Base-by-base conservation (phyloP, 2,329 filamentous ascomycete genomes). In the Ramichloridium luteum region DNA sequence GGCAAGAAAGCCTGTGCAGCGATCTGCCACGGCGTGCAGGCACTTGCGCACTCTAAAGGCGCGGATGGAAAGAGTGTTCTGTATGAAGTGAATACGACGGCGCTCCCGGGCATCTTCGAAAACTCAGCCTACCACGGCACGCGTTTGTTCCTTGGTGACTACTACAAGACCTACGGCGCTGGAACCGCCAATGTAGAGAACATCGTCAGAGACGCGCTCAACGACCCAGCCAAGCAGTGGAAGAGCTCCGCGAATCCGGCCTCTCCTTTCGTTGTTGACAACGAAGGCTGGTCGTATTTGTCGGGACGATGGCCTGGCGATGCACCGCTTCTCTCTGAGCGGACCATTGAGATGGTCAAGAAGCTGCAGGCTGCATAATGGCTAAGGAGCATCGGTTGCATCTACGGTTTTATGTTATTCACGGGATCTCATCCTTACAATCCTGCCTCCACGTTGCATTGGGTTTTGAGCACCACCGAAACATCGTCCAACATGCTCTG, bases 161-260 rank as follows among this genome's bases (percentile, higher is more conserved):
- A 70, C 40, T 70, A 70, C 47, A 71, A 71, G 57, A 70, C 67
- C 2, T 70, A 67, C 34, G 68, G 68, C 1, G 59, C 60, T 3
- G 59, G 64, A 1, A 67, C 61, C 36, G 62, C 65, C 18, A 57
- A 63, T 36, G 63, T 68, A 3, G 62, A 70, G 40, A 51, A 55
- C 4, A 56, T 58, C 25, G 65, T 67, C 26, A 59, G 53, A 13
- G 65, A 62, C 38, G 53, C 43, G 2, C 48, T 70, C 13, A 57
- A 56, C 27, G 45, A 60, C 33, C 58, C 60, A 1, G 39, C 50
- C 2, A 49, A 38, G 6, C 64, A 68, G 37, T 69, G 61, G 41
- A 64, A 62, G 43, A 56, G 46, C 31, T 67, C 58, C 34, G 37
- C 67, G 61, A 4, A 23, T 13, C 27, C 27, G 10, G 16, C 27